Evolutionary conservation across 2,329 filamentous ascomycete genomes (phyloP), one percentile per base, ranked within the genome.

Genomic region (Penicillium sp.): DNA sequence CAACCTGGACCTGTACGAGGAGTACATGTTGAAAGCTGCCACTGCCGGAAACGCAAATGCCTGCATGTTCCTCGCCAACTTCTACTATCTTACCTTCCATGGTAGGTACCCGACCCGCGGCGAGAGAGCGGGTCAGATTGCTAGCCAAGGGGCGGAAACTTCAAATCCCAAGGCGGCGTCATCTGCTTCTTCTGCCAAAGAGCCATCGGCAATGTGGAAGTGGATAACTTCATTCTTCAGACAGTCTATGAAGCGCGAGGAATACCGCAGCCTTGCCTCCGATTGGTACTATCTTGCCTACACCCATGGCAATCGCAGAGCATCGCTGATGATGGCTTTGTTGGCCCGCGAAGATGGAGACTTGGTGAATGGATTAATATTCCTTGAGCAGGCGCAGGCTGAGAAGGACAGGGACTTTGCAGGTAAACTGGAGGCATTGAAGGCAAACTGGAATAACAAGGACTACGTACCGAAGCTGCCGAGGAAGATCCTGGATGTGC

Each of bases 211-310:
- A 32, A 18, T 27, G 10, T 46, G 9, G 10, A 31, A 9, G 13
- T 46, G 9, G 13, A n/a, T 53, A 46, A 13, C 33, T 20, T 46
- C 35, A 5, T 27, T 58, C 10, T 54, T 65, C 31, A 48, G 56
- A 13, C 50, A 53, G 3, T 55, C 59, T 2, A 53, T 57, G 28
- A 46, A 55, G 9, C 56, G 50, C 9, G 27, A 46, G 7, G 55
- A 62, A 9, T 70, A 68, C 29, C 61, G 57, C 37, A 42, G 42
- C 3, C 46, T 68, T 12, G 66, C 71, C 1, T 39, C 57, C 5
- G 62, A 71, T 20, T 72, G 70, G 70, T 69, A 70, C 40, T 45
- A 61, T 12, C 42, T 71, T 32, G 63, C 66, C 3, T 44, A 44
- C n/a, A 23, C 38, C 3, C 48, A 56, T 43, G 61, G 57, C 3